These are phyloP conservation scores for Populus euphratica DNA, from an alignment of 345 rosid genomes.

Conservation along the genomic window DNA sequence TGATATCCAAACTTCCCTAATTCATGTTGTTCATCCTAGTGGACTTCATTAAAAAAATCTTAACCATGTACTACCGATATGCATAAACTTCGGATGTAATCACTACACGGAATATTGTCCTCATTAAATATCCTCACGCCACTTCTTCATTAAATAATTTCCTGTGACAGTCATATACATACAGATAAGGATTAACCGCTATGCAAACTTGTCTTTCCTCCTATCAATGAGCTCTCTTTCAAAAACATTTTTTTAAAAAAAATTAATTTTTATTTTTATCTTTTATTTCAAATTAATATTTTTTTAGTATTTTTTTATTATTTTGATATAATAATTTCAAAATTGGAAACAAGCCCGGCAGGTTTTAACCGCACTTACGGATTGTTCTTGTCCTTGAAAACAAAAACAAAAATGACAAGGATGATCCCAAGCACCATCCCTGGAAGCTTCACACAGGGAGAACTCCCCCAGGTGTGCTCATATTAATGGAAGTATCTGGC, in stretches of 20 bases:
- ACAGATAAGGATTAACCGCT: neutral
- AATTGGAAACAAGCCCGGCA: neutral
- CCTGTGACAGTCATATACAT: neutral
- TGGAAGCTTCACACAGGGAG: slow-evolving; percentile 6
- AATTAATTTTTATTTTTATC: no score
- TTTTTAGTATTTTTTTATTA: no score
- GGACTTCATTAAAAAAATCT: neutral
- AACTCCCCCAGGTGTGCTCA: neutral
- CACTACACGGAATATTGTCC: neutral
- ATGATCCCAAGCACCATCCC: neutral
- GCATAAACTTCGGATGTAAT: neutral
- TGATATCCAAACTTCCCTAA: neutral
- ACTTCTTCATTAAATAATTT: slow-evolving; percentile 1
- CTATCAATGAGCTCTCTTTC: neutral
- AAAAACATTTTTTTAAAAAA: no score
- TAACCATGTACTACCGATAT: neutral
- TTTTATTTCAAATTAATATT: no score
- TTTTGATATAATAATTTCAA: no score
- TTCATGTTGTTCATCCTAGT: neutral
- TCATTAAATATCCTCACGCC: neutral
- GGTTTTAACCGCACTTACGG: neutral
- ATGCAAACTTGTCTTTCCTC: slow-evolving; percentile 1
- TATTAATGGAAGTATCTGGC: neutral
- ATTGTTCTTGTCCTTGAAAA: neutral
- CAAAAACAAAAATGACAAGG: neutral